Evolutionary conservation across 768 basidiomycete genomes (phyloP), one percentile per base, ranked within the genome.

Genomic region (Hortiboletus flavorubellus): DNA sequence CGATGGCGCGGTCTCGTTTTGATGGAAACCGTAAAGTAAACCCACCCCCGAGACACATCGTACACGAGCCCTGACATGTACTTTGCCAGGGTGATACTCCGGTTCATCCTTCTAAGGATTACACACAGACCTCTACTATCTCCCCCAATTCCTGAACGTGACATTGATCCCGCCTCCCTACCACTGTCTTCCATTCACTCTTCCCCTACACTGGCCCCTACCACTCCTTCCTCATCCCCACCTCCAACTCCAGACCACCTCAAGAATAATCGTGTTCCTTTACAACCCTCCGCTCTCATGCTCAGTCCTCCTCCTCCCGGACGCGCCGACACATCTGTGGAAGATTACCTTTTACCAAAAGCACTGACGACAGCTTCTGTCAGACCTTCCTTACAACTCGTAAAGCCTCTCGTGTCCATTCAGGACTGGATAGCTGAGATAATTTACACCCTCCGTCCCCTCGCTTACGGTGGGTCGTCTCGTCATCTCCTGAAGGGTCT

Each of bases 21-120:
- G 31, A 74, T 98, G 35, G 96, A 99, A 70, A 67, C 78, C 40
- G 70, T 94, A 71, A 99, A 99, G 94, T 96, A 66, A 69, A 82
- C 76, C 16, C 3, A 38, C 16, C 16, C 5, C 42, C 11, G 23
- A 46, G 33, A 41, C 49, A 41, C 46, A 41, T 31, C 53, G 23
- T 34, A 16, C 16, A 39, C 37, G 12, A 14, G 26, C 50, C 50
- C 53, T 57, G 50, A 59, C 46, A 50, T 52, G 45, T 51, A 33
- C 49, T 54, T 55, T 63, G 47, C 54, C 45, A 97, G 94, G 73
- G 89, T 84, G 29, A 61, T 83, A 29, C 78, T 98, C 39, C 87
- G 91, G 15, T 70, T 97, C 12, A 63, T 84, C 8, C 72, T 98
- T 21, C 71, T 98, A 50, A 80, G 80, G 49, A 78, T 89, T 57